Percentiles rank a stretch among this genome's conserved stretches.
These are phyloP conservation scores for Aspergillus campestris DNA, from an alignment of 495 filamentous ascomycete species.

Conservation along the genomic window DNA sequence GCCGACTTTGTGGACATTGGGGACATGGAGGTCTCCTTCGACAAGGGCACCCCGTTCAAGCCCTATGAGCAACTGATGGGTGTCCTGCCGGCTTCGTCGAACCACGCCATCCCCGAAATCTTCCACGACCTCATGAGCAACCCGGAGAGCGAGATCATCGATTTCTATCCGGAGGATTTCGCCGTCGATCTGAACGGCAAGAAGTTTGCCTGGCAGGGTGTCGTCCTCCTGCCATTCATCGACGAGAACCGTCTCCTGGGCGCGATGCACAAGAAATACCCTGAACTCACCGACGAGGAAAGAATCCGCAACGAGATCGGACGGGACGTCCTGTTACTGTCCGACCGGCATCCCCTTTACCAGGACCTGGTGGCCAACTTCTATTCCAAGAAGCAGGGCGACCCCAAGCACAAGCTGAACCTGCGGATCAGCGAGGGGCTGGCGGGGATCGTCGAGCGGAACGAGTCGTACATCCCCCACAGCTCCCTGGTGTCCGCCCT, in stretches of 20 bases:
- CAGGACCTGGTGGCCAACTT: slow-evolving; percentile 72
- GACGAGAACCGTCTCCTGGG: slow-evolving; percentile 79
- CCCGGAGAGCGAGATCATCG: slow-evolving; percentile 79
- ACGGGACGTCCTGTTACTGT: slow-evolving; percentile 73
- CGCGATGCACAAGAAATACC: slow-evolving; percentile 78
- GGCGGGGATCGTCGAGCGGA: slow-evolving; percentile 71
- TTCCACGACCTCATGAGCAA: slow-evolving; percentile 87
- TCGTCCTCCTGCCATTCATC: slow-evolving; percentile 90
- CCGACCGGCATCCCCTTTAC: slow-evolving; percentile 72
- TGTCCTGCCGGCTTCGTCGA: slow-evolving; percentile 85
- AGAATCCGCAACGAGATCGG: slow-evolving; percentile 70
- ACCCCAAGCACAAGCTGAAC: slow-evolving; percentile 58
- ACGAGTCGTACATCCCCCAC: slow-evolving; percentile 70
- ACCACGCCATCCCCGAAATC: slow-evolving; percentile 77
- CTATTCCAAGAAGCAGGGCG: slow-evolving; percentile 79
- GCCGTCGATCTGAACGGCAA: slow-evolving; percentile 91
- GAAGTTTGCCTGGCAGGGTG: slow-evolving; percentile 97
- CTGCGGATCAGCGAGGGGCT: slow-evolving; percentile 66
- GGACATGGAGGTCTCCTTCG: slow-evolving; percentile 71
- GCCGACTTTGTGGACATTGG: slow-evolving; percentile 84
- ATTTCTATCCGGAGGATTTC: slow-evolving; percentile 97
- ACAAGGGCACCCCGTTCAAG: slow-evolving; percentile 77
- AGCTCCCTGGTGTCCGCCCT: slow-evolving; percentile 58
- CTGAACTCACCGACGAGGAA: slow-evolving; percentile 70
- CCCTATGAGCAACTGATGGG: slow-evolving; percentile 99